Evolutionary conservation across 1,139 yeast genomes (phyloP).

Genomic region (Hyphopichia wangnamkhiaoensis): DNA sequence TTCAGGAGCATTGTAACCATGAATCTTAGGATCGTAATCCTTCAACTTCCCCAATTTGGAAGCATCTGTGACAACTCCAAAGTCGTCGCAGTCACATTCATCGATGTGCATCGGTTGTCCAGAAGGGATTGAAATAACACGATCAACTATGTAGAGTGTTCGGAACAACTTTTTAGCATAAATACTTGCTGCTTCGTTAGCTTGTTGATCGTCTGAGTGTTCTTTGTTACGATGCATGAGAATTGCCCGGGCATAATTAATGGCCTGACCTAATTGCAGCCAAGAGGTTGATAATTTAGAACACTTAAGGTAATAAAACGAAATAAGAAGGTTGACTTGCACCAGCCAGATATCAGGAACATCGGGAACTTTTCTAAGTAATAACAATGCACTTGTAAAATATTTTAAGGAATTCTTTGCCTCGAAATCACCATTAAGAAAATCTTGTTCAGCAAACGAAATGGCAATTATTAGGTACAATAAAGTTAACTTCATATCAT

Average conservation of each 20-base stretch:
- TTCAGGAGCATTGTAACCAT: too few species aligned
- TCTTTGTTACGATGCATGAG: too few species aligned
- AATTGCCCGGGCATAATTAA: too few species aligned
- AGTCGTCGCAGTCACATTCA: background rate
- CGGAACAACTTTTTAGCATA: background rate
- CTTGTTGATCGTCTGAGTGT: too few species aligned
- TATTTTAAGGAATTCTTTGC: constrained; percentile 1
- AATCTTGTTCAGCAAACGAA: background rate
- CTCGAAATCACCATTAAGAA: background rate
- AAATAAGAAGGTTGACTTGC: background rate
- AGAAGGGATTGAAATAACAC: background rate
- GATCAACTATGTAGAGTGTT: background rate
- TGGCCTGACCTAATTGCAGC: background rate
- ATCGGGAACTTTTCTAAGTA: constrained; percentile 4
- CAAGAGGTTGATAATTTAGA: background rate
- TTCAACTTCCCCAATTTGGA: background rate
- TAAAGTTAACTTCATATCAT: constrained; percentile 9
- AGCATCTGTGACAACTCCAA: background rate
- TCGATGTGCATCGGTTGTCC: background rate
- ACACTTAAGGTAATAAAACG: background rate
- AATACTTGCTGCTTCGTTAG: too few species aligned
- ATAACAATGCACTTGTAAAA: constrained; percentile 9
- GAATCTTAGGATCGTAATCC: too few species aligned
- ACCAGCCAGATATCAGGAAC: background rate
- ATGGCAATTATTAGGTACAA: constrained; percentile 9